Evolutionary conservation across 495 filamentous ascomycete species (phyloP).

Genomic region (Aspergillus bridgeri): DNA sequence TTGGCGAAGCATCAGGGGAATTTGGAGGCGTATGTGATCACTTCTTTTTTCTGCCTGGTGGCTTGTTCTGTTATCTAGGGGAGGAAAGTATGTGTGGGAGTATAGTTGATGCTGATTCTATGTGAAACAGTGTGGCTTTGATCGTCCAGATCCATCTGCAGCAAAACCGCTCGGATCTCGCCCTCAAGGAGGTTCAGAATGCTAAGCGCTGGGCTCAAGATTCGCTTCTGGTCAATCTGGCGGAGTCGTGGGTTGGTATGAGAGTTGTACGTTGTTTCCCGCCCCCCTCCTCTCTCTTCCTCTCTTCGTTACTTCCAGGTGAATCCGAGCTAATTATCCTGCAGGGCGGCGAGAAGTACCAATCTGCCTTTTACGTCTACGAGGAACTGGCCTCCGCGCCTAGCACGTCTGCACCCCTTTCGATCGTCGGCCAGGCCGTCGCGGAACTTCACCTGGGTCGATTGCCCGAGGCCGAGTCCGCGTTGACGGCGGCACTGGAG

Average conservation of each 20-base stretch:
- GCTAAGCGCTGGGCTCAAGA: constrained; percentile 96
- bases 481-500: constrained; percentile 72
- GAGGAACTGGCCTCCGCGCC: constrained; percentile 91
- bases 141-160: constrained; percentile 87
- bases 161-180: constrained; percentile 87
- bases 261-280: constrained; percentile 61
- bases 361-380: constrained; percentile 96
- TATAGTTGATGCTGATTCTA: background rate
- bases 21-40: constrained; percentile 68
- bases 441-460: constrained; percentile 89
- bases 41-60: background rate
- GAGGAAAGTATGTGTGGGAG: no score
- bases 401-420: constrained; percentile 57
- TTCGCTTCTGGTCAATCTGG: constrained; percentile 86
- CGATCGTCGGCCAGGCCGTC: constrained; percentile 82
- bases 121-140: constrained; percentile 55
- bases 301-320: no score
- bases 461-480: constrained; percentile 82
- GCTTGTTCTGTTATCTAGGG: no score
- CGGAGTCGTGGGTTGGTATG: constrained; percentile 92
- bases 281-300: background rate
- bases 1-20: constrained; percentile 78
- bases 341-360: constrained; percentile 93
- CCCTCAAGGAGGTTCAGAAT: constrained; percentile 81
- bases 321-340: background rate